Evolutionary conservation across 768 basidiomycete genomes (phyloP).

Genomic region (Candolleomyces eurysporus): DNA sequence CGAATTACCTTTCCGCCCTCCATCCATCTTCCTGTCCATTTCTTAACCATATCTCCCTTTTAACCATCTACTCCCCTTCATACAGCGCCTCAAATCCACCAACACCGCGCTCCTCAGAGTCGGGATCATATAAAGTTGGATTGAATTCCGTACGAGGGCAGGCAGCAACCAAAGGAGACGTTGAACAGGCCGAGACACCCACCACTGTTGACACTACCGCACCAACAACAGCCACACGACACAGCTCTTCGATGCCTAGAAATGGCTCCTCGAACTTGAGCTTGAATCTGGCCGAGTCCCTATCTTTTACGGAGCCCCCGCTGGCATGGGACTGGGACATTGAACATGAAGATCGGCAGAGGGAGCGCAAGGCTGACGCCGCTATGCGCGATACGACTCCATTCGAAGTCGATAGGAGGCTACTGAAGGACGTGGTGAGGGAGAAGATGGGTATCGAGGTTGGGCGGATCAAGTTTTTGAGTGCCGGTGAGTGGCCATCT

Average conservation of each 20-base stretch:
- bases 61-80: background rate
- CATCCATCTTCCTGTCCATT: background rate
- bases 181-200: background rate
- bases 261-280: background rate
- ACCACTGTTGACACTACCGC: background rate
- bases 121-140: background rate
- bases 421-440: constrained; percentile 74
- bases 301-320: constrained; percentile 17
- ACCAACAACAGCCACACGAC: background rate
- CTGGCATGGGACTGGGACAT: constrained; percentile 70
- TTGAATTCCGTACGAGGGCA: background rate
- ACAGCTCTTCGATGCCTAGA: background rate
- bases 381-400: constrained; percentile 60
- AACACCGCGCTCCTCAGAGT: background rate
- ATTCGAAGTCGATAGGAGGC: constrained; percentile 72
- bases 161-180: background rate
- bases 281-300: constrained; percentile 2
- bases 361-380: constrained; percentile 62
- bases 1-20: background rate
- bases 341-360: constrained; percentile 68
- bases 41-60: background rate
- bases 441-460: constrained; percentile 68
- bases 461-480: constrained; percentile 69
- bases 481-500: constrained; percentile 59
- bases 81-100: background rate